These are phyloP conservation scores for Prunus armeniaca DNA, from an alignment of 306 rosid species.

Conservation along the genomic window DNA sequence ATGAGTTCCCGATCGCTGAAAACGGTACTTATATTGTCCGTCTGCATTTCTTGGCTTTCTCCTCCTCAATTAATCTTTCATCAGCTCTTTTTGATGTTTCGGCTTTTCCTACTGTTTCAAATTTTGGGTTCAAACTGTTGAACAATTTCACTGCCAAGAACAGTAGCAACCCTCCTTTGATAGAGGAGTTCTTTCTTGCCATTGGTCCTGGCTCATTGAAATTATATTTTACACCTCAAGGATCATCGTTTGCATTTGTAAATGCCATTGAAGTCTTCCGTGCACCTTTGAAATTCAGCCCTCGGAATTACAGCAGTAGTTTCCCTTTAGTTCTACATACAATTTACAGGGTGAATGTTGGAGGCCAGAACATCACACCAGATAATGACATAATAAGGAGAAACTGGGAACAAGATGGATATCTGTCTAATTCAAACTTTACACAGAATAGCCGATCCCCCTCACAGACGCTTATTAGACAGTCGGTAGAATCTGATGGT, in stretches of 20 bases:
- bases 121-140: slow-evolving; percentile 27
- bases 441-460: neutral
- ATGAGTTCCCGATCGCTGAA: neutral
- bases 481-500: rapidly evolving
- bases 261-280: slow-evolving; percentile 56
- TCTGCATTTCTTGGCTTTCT: slow-evolving; percentile 50
- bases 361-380: neutral
- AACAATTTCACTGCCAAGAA: slow-evolving; percentile 26
- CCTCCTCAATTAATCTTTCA: slow-evolving; percentile 13
- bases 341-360: slow-evolving; percentile 44
- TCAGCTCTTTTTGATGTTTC: slow-evolving; percentile 43
- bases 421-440: neutral
- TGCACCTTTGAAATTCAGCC: slow-evolving; percentile 21
- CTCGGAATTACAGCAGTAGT: neutral
- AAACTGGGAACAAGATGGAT: slow-evolving; percentile 23
- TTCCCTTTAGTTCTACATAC: slow-evolving; percentile 7
- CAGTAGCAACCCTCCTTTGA: neutral
- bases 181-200: slow-evolving; percentile 31
- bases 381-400: slow-evolving; percentile 5
- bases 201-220: slow-evolving; percentile 1
- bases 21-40: slow-evolving; percentile 37
- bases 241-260: slow-evolving; percentile 40
- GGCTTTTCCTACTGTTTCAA: slow-evolving; percentile 22
- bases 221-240: slow-evolving; percentile 25
- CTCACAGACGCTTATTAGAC: rapidly evolving